A percentile compares a stretch with the other conserved stretches of the same genome.
These are phyloP conservation scores for Boletus sensibilis DNA, from an alignment of 768 basidiomycete genomes.

Conservation along the genomic window DNA sequence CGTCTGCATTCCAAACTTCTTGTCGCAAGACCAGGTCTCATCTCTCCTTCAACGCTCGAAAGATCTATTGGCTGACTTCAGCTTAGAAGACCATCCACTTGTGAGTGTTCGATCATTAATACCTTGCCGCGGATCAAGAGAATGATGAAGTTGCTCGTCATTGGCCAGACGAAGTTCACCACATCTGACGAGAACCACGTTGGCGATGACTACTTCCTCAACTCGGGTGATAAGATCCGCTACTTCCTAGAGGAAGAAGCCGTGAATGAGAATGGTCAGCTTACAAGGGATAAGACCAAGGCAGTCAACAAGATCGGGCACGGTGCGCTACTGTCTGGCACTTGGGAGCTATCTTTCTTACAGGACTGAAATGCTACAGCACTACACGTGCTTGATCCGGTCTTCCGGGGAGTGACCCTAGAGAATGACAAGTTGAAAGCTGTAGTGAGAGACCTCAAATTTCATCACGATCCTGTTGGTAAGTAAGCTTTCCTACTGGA, in stretches of 20 bases:
- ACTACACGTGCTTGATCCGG: constrained; percentile 81
- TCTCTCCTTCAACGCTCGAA: constrained; percentile 70
- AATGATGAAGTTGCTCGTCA: background rate
- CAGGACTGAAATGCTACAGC: constrained; percentile 41
- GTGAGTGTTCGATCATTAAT: constrained; percentile 41
- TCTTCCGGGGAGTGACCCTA: constrained; percentile 76
- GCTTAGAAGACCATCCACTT: constrained; percentile 73
- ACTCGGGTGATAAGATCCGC: constrained; percentile 91
- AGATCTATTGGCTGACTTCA: constrained; percentile 76
- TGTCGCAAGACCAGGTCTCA: constrained; percentile 53
- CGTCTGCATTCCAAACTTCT: constrained; percentile 73
- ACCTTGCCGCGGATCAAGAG: background rate
- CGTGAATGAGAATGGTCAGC: constrained; percentile 62
- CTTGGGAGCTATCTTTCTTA: background rate
- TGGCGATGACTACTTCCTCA: constrained; percentile 92
- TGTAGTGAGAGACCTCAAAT: constrained; percentile 74
- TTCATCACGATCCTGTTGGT: constrained; percentile 86
- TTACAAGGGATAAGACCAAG: constrained; percentile 67
- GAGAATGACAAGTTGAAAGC: constrained; percentile 69
- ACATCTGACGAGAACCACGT: constrained; percentile 73
- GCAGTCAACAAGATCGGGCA: constrained; percentile 96
- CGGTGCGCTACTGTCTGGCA: constrained; percentile 42
- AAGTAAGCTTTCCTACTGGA: constrained; percentile 19
- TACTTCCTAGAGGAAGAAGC: constrained; percentile 95
- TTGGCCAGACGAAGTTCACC: constrained; percentile 80